These are phyloP conservation scores for Fusarium brevicatenulatum DNA, from an alignment of 2,329 filamentous ascomycete genomes.

Conservation along the genomic window DNA sequence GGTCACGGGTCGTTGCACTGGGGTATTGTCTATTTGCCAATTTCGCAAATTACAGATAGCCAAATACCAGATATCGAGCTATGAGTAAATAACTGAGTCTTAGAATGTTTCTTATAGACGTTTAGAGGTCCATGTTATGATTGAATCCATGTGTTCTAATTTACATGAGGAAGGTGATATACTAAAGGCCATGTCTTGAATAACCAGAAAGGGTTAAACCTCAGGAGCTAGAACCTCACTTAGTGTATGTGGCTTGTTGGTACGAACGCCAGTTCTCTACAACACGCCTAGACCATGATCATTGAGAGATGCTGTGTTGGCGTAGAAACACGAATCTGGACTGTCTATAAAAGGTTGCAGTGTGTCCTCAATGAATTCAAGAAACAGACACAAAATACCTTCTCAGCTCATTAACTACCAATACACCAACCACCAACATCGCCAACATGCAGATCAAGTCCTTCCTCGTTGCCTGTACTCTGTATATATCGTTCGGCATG, in stretches of 20 bases:
- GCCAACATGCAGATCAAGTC: neutral
- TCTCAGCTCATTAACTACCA: neutral
- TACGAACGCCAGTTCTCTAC: neutral
- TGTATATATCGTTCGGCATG: neutral
- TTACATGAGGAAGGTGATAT: too few species aligned
- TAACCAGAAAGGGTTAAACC: neutral
- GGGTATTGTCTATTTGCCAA: neutral
- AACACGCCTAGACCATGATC: neutral
- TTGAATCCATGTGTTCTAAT: too few species aligned
- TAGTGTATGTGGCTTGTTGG: neutral
- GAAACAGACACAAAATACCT: neutral
- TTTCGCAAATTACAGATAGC: neutral
- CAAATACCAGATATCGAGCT: too few species aligned
- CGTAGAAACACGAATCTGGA: neutral
- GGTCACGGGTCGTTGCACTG: neutral
- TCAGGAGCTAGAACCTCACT: neutral
- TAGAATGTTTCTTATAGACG: fast-evolving
- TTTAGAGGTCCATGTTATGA: too few species aligned
- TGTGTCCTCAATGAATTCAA: neutral
- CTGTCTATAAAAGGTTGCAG: neutral
- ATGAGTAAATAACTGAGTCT: too few species aligned
- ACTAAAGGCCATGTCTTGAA: neutral
- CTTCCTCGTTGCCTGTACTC: neutral
- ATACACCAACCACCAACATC: neutral
- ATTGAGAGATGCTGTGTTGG: neutral